Base-by-base conservation (phyloP, 225 moss, liverwort and hornwort species). In the Anthoceros angustus region DNA sequence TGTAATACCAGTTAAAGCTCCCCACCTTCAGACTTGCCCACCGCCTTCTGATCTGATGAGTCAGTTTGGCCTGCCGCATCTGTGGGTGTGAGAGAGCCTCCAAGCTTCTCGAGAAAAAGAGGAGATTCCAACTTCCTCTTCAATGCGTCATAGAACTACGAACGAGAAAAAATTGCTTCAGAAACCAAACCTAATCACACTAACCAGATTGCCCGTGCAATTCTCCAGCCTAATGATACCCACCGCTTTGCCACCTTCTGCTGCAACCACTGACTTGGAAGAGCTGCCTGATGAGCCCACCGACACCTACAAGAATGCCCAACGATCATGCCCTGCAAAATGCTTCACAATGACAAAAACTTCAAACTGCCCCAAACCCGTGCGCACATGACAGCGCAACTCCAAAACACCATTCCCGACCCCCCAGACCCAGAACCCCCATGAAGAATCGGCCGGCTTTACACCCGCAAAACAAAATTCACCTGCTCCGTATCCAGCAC, bases 101-200 rank as follows among this genome's bases (percentile, higher is more conserved):
- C 68, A 55, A 94, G 76, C 80, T 86, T 94, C 15, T 78, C 77
- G 71, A 94, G 20, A 67, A 94, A 94, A 39, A 80, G 82, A 8
- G 87, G 86, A 12, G 90, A 94, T 55, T 90, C 84, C 9, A 94
- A 84, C 72, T 86, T 90, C 69, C 72, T 72, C 70, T 87, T 90
- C 77, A 94, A 72, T 69, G 83, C 79, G 68, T 87, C 86, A 70
- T 90, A 90, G 46, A 94, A 73, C 87, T 90, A 82, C 64, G 63
- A 41, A 26, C 15, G 42, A 71, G 32, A 18, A 49, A 38, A 41
- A 62, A 10, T 0, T 12, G 18, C 40, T 9, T 9, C 25, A 8
- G 61, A 11, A n/a, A 69, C 32, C 9, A 9, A 61, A 21, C 12
- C 10, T 24, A 18, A 40, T 18, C 39, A 32, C 41, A 66, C 43